Evolutionary conservation across 2,329 filamentous ascomycete genomes (phyloP), one percentile per base, ranked within the genome.

Genomic region (Epichloe baconii): DNA sequence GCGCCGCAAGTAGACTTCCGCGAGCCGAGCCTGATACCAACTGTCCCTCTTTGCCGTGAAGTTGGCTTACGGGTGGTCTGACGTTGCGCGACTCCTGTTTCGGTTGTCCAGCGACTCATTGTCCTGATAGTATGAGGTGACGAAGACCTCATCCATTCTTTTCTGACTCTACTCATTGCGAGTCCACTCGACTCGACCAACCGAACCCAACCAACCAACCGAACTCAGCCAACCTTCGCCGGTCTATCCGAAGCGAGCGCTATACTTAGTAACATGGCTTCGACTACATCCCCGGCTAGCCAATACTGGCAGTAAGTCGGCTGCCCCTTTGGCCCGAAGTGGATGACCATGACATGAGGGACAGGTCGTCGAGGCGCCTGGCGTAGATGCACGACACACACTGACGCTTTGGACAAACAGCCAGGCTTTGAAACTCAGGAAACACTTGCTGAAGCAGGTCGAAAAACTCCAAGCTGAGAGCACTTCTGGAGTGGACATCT

Each of bases 371-470:
- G n/a, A 34, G 6, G 10, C 40, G 6, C 17, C 40, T 15, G n/a
- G 3, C 37, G 4, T n/a, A 17, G 15, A 5, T 37, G 17, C 36
- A 35, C 10, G 15, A 31, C 14, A n/a, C 40, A 41, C n/a, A 26
- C 50, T 61, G 51, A 59, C 51, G 35, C 26, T 23, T 15, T 11
- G 26, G 7, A 23, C 48, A 6, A 57, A 46, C 56, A 75, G 73
- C 52, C 58, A 66, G 48, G 71, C 71, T 50, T 61, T 69, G 52
- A 75, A 71, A 59, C 51, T 71, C 41, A 70, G 70, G 54, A 71
- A 66, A 56, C 62, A 66, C 51, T 61, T 75, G 50, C 57, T 63
- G 50, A 72, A 70, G 58, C 68, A 73, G 53, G 59, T 74, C 40
- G 67, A 72, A 26, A 68, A 67, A 56, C 62, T 74, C 14, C 68